These are phyloP conservation scores for Penicillium mononematosum DNA, from an alignment of 495 filamentous ascomycete species.

Conservation along the genomic window DNA sequence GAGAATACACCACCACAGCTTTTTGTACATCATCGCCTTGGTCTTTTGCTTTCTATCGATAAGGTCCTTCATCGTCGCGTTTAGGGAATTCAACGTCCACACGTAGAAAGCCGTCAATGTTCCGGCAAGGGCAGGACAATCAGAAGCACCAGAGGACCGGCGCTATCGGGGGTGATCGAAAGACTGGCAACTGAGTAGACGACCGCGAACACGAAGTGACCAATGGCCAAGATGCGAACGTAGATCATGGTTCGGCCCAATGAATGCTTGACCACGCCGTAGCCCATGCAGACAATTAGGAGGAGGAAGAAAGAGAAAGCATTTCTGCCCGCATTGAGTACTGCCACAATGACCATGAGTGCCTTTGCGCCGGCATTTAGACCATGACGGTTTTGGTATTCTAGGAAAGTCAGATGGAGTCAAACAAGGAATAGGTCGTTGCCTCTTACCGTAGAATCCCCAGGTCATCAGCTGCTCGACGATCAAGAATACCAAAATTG, in stretches of 20 bases:
- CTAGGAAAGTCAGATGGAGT: constrained; percentile 39
- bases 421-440: not conserved
- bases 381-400: constrained; percentile 88
- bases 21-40: constrained; percentile 95
- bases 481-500: constrained; percentile 91
- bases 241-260: constrained; percentile 92
- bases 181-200: constrained; percentile 90
- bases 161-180: constrained; percentile 70
- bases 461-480: constrained; percentile 97
- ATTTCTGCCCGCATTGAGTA: constrained; percentile 90
- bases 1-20: constrained; percentile 97
- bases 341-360: constrained; percentile 82
- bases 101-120: constrained; percentile 97
- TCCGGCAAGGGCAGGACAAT: constrained; percentile 91
- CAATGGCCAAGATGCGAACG: constrained; percentile 84
- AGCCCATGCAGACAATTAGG: constrained; percentile 99
- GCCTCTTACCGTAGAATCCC: constrained; percentile 74
- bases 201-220: constrained; percentile 92
- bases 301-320: constrained; percentile 99
- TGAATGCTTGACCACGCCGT: constrained; percentile 95
- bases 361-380: constrained; percentile 75
- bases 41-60: constrained; percentile 88
- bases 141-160: constrained; percentile 86
- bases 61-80: constrained; percentile 92
- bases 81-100: constrained; percentile 96